phyloP scores from a whole-genome alignment of 345 rosid species.

The Euphorbia tirucalli region DNA sequence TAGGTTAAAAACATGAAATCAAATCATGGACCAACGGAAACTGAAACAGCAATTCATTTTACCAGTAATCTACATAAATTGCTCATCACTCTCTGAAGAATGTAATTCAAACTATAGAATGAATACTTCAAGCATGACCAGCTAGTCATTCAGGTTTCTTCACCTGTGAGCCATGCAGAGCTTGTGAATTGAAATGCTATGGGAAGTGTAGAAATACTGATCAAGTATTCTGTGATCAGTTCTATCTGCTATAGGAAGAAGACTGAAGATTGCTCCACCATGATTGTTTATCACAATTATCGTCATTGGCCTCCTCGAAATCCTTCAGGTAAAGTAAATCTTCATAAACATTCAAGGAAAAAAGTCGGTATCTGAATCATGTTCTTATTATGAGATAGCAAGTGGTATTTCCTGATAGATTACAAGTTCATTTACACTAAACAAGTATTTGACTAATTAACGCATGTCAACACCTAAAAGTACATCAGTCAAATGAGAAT shows the following conservation, averaged over 20 bases:
- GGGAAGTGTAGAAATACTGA: conserved; percentile 83
- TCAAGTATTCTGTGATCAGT: conserved; percentile 63
- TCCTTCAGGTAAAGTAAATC: conserved; percentile 42
- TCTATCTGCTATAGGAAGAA: conserved; percentile 82
- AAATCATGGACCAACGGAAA: not conserved
- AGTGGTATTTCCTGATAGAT: not conserved
- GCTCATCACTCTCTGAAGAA: not conserved
- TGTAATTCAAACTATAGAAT: not conserved
- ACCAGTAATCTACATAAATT: not conserved
- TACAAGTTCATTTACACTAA: conserved; percentile 2
- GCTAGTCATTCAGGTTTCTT: conserved; percentile 20
- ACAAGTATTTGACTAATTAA: not conserved
- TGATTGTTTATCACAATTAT: conserved; percentile 84
- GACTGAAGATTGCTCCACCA: conserved; percentile 97
- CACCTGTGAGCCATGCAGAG: conserved; percentile 92
- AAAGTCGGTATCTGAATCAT: not conserved
- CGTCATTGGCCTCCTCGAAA: conserved; percentile 72
- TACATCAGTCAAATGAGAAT: not conserved
- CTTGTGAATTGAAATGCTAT: conserved; percentile 63
- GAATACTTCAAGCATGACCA: not conserved
- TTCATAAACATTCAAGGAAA: conserved; percentile 13
- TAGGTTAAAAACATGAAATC: not conserved
- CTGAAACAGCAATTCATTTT: not conserved
- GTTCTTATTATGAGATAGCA: not conserved
- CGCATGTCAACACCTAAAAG: not conserved